phyloP scores from a whole-genome alignment of 2,329 filamentous ascomycete species.

The Colletotrichum gigasporum region DNA sequence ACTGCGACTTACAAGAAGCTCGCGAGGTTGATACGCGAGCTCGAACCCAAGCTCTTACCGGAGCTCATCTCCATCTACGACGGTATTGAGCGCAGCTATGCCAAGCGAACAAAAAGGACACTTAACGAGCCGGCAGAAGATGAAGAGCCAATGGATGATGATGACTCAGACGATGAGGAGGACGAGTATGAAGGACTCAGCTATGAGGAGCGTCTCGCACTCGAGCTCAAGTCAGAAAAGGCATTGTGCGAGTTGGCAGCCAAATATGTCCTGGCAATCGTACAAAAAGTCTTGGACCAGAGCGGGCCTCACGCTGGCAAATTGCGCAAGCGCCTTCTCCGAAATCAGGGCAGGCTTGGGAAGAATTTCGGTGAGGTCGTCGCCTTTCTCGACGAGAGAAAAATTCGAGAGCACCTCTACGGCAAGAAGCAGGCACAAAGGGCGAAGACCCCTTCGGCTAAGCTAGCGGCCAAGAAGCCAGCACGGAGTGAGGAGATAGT shows the following conservation, averaged over 20 bases:
- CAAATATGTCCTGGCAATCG: slow-evolving; percentile 84
- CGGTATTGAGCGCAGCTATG: slow-evolving; percentile 78
- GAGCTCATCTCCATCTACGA: slow-evolving; percentile 82
- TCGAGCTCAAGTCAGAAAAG: slow-evolving; percentile 82
- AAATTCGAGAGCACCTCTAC: slow-evolving; percentile 56
- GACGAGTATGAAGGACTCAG: slow-evolving; percentile 64
- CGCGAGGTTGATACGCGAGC: slow-evolving; percentile 72
- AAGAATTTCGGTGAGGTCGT: slow-evolving; percentile 87
- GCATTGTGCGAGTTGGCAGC: slow-evolving; percentile 85
- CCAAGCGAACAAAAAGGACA: slow-evolving; percentile 72
- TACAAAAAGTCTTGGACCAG: slow-evolving; percentile 78
- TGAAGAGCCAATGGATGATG: slow-evolving; percentile 76
- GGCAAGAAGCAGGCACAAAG: slow-evolving; percentile 40
- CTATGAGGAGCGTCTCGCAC: slow-evolving; percentile 67
- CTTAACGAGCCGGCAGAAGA: slow-evolving; percentile 74
- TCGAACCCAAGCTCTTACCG: slow-evolving; percentile 69
- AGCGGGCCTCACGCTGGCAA: slow-evolving; percentile 67
- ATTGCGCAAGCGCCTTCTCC: slow-evolving; percentile 75
- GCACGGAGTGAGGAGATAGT: slow-evolving; percentile 57
- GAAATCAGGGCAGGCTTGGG: slow-evolving; percentile 84
- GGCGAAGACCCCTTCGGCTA: slow-evolving; percentile 48
- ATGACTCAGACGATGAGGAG: slow-evolving; percentile 62
- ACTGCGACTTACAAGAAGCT: slow-evolving; percentile 45
- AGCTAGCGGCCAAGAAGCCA: slow-evolving; percentile 52
- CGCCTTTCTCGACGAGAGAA: slow-evolving; percentile 78